These are phyloP conservation scores for Trebouxia sp. DNA, from an alignment of 139 green algal genomes.

Conservation along the genomic window DNA sequence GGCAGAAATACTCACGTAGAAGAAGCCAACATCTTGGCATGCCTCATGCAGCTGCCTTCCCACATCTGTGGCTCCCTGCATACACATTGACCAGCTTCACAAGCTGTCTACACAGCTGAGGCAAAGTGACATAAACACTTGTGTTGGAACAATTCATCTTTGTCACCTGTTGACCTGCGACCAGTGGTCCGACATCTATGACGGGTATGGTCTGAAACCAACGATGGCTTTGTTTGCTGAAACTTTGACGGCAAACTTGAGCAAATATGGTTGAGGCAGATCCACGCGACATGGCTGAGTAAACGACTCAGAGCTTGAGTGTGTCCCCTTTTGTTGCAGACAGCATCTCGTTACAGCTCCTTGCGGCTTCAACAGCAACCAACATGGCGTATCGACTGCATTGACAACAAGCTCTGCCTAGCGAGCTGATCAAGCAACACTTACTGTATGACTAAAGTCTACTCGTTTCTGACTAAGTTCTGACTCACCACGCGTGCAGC, in stretches of 20 bases:
- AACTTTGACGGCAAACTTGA: background rate
- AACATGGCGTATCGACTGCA: too few relatives aligned
- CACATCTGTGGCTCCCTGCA: background rate
- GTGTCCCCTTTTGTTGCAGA: too few relatives aligned
- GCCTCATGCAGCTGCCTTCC: conserved; percentile 41
- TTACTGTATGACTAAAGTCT: too few relatives aligned
- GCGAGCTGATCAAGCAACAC: too few relatives aligned
- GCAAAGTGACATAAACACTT: too few relatives aligned
- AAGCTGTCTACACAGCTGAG: background rate
- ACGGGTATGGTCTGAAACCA: conserved; percentile 24
- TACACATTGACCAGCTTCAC: background rate
- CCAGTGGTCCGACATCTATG: background rate
- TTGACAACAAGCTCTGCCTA: too few relatives aligned
- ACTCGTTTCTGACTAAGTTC: too few relatives aligned
- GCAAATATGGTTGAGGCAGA: background rate
- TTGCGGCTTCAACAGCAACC: too few relatives aligned
- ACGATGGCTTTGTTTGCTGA: background rate
- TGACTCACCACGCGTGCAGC: too few relatives aligned
- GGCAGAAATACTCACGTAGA: conserved; percentile 40
- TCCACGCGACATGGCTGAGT: background rate
- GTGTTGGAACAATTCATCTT: too few relatives aligned
- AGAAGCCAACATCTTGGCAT: conserved; percentile 59
- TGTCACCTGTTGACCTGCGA: background rate
- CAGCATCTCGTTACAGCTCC: too few relatives aligned
- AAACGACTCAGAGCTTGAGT: too few relatives aligned